Evolutionary conservation across 305 asterid genomes (phyloP), one percentile per base, ranked within the genome.

Genomic region (Fraxinus albicans): DNA sequence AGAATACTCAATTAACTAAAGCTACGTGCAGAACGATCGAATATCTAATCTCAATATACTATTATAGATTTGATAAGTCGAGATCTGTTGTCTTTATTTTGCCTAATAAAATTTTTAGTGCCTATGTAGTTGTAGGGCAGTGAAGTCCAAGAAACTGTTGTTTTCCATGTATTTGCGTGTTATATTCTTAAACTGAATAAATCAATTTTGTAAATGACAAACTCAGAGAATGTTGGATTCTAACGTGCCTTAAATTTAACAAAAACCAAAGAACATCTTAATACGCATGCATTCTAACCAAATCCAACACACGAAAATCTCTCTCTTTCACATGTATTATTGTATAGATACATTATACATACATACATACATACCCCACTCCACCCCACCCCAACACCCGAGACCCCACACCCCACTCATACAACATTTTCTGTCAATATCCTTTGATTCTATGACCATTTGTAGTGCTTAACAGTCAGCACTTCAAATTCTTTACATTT

Each of bases 251-350:
- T 73, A 83, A 87, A 60, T 58, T 79, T 80, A 80, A 82, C 83
- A 79, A 47, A 79, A 58, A 72, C 67, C 83, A 78, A 78, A 88
- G 86, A 85, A 88, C 90, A 90, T 94, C 94, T 93, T 92, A 85
- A 91, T 88, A 85, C 88, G 89, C 92, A 85, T 88, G 92, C 84
- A 65, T 82, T 77, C 77, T 50, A 83, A 78, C 87, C 65, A 80
- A 76, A 73, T 80, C 87, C 90, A 72, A 87, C 83, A 50, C 74
- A 25, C 27, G 36, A 67, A 67, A 67, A 67, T 65, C 73, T 67
- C 0, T 60, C 33, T 38, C 78, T 82, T 40, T 83, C 73, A 70
- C 77, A 65, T 63, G 58, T 40, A 27, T 82, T 60, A 35, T 34
- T 25, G 47, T 82, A 73, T 33, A 38, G 6, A 63, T 67, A 23